Percentiles rank a stretch among this genome's conserved stretches.
These are phyloP conservation scores for Aspergillus vadensis DNA, from an alignment of 2,329 filamentous ascomycete genomes.

Conservation along the genomic window DNA sequence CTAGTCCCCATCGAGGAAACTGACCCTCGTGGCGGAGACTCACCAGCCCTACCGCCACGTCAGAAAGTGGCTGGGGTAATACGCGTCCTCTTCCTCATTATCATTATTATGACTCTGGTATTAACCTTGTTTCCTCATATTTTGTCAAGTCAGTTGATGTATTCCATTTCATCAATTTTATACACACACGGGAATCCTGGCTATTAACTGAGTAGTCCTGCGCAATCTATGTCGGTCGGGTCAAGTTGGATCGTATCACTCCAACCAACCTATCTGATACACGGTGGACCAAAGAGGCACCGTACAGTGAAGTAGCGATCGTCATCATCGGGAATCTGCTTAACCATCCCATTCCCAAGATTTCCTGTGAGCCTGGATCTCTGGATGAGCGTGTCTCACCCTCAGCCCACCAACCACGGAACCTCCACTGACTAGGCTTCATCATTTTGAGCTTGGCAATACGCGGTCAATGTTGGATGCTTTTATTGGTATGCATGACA, in stretches of 20 bases:
- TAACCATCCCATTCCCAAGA: not conserved
- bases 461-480: not conserved
- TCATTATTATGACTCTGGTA: no score
- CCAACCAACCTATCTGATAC: constrained; percentile 2
- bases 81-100: constrained; percentile 10
- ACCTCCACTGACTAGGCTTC: constrained; percentile 10
- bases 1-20: not conserved
- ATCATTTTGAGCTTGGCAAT: constrained; percentile 13
- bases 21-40: constrained; percentile 17
- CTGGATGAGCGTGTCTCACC: not conserved
- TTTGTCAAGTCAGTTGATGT: no score
- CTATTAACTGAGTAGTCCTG: no score
- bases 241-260: no score
- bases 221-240: no score
- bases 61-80: constrained; percentile 20
- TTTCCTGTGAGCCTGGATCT: not conserved
- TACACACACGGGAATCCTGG: no score
- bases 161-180: no score
- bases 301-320: not conserved
- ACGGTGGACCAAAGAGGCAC: not conserved
- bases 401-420: not conserved
- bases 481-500: not conserved
- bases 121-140: no score
- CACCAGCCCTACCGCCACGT: constrained; percentile 23
- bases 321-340: not conserved